Evolutionary conservation across 331 rosid genomes (phyloP), one percentile per base, ranked within the genome.

Genomic region (Malus hybrid): DNA sequence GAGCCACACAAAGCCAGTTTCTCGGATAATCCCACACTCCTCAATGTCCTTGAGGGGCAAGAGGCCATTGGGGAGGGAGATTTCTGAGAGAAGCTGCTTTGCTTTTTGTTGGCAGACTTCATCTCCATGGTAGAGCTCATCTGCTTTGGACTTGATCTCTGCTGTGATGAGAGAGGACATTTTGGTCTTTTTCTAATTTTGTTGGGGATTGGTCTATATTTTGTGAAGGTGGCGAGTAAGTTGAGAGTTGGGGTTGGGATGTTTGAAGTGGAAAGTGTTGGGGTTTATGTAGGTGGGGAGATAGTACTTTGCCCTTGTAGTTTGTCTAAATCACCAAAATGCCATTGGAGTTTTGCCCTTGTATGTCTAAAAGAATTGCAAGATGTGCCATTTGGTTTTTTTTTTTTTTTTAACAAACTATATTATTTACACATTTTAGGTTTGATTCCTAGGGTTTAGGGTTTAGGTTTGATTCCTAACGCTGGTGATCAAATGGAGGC

Each of bases 1-100:
- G 10, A 93, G 85, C 98, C 98, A 93, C 46, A 91, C 97, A 22
- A 88, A 90, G 10, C 97, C 98, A 0, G 86, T 79, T 15, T 89
- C 91, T 32, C 80, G 75, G 75, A 88, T 83, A 73, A 78, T 80
- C 7, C 96, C 98, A 32, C 93, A 88, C 75, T 93, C 98, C 24
- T 59, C 87, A 2, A 93, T 80, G 86, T 93, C 98, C 5, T 86
- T 75, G 81, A 93, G 5, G 0, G 98, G 98, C 24, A 91, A 6
- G 0, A 93, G 90, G 0, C 98, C 97, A 19, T 88, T 91, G 6
- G 98, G 97, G 3, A 93, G 87, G 2, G 64, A 70, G 1, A 86
- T 78, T 73, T 93, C 98, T 44, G 69, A 79, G 0, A 93, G 94
- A 48, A 93, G 71, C 2, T 27, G 36, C 60, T 82, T 76, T 0